Base-by-base conservation (phyloP, 164 flowering plant species). In the Nymphaea thermarum region DNA sequence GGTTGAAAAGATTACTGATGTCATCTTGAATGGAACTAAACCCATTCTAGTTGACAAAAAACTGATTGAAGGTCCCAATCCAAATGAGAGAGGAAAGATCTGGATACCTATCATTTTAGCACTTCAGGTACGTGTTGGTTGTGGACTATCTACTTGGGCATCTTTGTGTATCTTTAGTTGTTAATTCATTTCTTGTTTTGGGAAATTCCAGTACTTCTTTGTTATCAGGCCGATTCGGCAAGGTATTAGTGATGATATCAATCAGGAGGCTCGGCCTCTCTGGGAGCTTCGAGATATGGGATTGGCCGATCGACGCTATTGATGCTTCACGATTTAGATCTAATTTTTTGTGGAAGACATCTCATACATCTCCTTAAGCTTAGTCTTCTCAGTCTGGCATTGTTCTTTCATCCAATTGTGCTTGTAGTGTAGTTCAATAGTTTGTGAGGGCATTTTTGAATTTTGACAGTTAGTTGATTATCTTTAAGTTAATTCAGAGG, bases 21-120 rank as follows among this genome's bases (percentile, higher is more conserved):
- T 83, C 47, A 87, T 82, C 4, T 82, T 84, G 59, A 89, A 82
- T 80, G 91, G 87, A 60, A 83, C 88, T 76, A 77, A 81, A 62
- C 68, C 89, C 25, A 79, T 92, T 64, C n/a, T 82, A n/a, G 90
- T 92, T 67, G 96, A 90, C 78, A 69, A 87, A 78, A 89, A 85
- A 74, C 75, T 95, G 77, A 84, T 95, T 66, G 97, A 92, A 51
- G 99, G 99, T 43, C 88, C 94, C 47, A 86, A 92, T 67, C 85
- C 99, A 16, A 86, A 95, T 74, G 82, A 82, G 3, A 83, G 78
- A 70, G 85, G 89, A 44, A 92, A 95, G 78, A 15, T 77, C 69
- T 80, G 77, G 51, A 88, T 94, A 67, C 99, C 99, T 64, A 43
- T 87, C 2, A 76, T 94, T 66, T 61, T 85, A 65, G 89, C 82